Conservation (phyloP, 2,329 filamentous ascomycete species). For the Pyricularia sp. region DNA sequence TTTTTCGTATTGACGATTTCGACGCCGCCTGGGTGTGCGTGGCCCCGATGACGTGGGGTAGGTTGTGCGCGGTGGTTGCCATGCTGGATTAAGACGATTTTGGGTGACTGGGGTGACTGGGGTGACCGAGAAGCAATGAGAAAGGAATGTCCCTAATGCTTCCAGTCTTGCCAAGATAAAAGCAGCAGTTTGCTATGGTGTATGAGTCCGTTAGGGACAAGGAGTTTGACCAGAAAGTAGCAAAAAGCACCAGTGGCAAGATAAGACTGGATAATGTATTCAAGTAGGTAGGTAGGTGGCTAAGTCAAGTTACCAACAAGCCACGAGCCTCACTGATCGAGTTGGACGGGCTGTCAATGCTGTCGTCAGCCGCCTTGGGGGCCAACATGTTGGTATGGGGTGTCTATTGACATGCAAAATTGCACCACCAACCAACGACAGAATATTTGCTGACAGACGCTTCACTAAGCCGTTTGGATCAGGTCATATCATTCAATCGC, state of each 20-base stretch:
- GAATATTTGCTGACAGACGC: not conserved
- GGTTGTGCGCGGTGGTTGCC: not conserved
- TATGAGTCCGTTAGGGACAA: too few relatives aligned
- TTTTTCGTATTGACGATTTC: conserved; percentile 1
- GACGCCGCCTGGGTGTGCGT: not conserved
- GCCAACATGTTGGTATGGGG: not conserved
- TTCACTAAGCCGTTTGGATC: not conserved
- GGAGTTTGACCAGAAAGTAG: not conserved
- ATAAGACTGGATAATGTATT: not conserved
- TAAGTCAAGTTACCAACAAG: not conserved
- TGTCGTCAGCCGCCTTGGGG: not conserved
- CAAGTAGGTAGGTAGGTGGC: not conserved
- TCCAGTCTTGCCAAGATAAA: too few relatives aligned
- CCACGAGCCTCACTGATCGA: not conserved
- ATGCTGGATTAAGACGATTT: not conserved
- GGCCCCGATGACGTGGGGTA: not conserved
- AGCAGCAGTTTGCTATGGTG: too few relatives aligned
- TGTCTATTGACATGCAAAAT: not conserved
- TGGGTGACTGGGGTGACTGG: not conserved
- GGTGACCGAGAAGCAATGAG: too few relatives aligned
- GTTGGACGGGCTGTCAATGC: not conserved
- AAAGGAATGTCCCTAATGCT: too few relatives aligned
- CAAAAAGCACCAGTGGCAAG: not conserved
- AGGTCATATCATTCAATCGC: not conserved
- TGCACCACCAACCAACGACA: not conserved